Evolutionary conservation across 2,329 filamentous ascomycete species (phyloP).

Genomic region (Fusarium goolgardi): DNA sequence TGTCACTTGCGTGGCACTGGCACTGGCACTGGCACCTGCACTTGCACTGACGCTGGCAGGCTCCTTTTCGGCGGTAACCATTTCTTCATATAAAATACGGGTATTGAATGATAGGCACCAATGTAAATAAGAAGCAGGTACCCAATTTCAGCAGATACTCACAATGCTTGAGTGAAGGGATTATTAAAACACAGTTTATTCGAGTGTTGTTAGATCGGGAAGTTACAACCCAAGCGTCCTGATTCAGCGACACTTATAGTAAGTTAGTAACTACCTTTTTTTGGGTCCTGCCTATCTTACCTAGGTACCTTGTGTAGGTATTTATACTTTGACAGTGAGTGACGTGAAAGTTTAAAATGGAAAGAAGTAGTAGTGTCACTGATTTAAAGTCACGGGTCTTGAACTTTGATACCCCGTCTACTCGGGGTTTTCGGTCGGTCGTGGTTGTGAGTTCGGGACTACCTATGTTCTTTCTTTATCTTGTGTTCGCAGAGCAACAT

Average conservation of each 20-base stretch:
- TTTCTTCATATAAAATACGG: conserved; percentile 4
- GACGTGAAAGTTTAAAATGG: conserved; percentile 1
- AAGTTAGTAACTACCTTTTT: neutral
- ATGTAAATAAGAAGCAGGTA: neutral
- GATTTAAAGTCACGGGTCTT: neutral
- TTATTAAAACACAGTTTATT: conserved; percentile 12
- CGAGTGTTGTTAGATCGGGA: conserved; percentile 9
- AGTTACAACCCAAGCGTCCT: conserved; percentile 12
- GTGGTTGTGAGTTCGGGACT: neutral
- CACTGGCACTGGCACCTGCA: neutral
- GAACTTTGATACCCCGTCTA: neutral
- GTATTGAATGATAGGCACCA: neutral
- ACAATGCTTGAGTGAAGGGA: conserved; percentile 10
- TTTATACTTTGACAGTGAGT: conserved; percentile 4
- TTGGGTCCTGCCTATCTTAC: neutral
- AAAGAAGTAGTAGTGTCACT: conserved; percentile 4
- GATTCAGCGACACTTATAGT: conserved; percentile 9
- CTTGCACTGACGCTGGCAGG: neutral
- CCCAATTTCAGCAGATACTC: neutral
- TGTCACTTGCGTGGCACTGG: conserved; percentile 7
- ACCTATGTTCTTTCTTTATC: neutral
- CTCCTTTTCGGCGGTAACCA: neutral
- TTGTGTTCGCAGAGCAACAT: neutral
- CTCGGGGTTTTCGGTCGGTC: neutral
- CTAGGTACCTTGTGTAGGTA: neutral